Conservation (phyloP, 2,329 filamentous ascomycete genomes). For the Metarhizium sp. region DNA sequence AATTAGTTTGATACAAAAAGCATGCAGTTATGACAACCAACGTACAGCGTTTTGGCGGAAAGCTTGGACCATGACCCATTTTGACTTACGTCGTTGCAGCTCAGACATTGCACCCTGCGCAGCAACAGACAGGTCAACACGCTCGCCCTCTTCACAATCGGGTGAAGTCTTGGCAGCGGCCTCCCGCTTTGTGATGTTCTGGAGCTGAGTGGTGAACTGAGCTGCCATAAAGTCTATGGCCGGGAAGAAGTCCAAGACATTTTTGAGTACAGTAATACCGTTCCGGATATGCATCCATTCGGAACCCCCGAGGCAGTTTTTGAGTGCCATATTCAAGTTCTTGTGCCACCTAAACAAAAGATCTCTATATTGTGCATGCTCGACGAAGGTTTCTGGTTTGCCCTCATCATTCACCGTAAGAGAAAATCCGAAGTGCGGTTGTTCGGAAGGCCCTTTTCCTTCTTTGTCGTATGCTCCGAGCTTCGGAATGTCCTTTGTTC, state of each 20-base stretch:
- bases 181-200: conserved; percentile 56
- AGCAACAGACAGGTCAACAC: conserved; percentile 67
- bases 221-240: conserved; percentile 81
- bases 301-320: conserved; percentile 67
- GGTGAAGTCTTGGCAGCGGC: conserved; percentile 35
- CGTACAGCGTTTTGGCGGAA: conserved; percentile 57
- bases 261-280: conserved; percentile 80
- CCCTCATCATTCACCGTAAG: conserved; percentile 57
- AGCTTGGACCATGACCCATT: conserved; percentile 66
- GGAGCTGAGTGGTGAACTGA: conserved; percentile 53
- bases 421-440: conserved; percentile 66
- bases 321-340: conserved; percentile 68
- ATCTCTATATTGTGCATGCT: conserved; percentile 79
- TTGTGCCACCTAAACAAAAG: conserved; percentile 87
- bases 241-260: conserved; percentile 74
- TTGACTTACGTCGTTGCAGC: conserved; percentile 54
- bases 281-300: conserved; percentile 99
- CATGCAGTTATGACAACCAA: conserved; percentile 6
- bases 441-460: conserved; percentile 43
- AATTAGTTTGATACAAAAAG: neutral
- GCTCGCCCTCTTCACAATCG: conserved; percentile 45
- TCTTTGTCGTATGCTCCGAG: conserved; percentile 77
- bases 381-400: conserved; percentile 61
- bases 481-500: conserved; percentile 38
- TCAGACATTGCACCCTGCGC: conserved; percentile 63